A percentile compares a stretch with the other conserved stretches of the same genome.
phyloP scores from a whole-genome alignment of 2,329 filamentous ascomycete genomes.

The Arthrobotrys sphaeroides region DNA sequence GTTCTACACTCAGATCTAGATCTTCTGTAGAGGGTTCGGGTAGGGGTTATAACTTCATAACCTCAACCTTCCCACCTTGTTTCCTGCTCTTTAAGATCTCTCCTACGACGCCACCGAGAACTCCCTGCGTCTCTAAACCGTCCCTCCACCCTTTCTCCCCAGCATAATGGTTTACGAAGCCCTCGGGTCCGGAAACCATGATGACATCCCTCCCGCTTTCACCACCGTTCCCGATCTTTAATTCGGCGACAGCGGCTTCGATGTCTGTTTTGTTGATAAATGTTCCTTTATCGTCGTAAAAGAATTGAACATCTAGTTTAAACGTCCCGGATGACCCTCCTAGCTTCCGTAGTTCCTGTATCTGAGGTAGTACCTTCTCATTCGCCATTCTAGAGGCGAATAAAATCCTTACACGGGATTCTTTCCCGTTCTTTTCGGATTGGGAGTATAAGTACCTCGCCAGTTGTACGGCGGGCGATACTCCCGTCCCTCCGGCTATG shows the following conservation, averaged over 20 bases:
- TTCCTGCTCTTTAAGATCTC: conserved; percentile 66
- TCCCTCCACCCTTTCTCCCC: conserved; percentile 79
- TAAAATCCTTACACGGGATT: conserved; percentile 72
- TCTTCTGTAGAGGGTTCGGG: too few species aligned
- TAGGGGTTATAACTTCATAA: conserved; percentile 59
- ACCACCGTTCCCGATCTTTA: conserved; percentile 60
- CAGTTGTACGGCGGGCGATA: conserved; percentile 87
- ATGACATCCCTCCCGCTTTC: conserved; percentile 71
- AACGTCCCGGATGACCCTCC: conserved; percentile 68
- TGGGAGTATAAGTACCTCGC: conserved; percentile 70
- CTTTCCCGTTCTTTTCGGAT: conserved; percentile 56
- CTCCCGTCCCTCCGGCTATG: conserved; percentile 89
- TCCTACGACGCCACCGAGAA: conserved; percentile 74
- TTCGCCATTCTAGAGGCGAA: conserved; percentile 71
- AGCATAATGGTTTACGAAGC: conserved; percentile 82
- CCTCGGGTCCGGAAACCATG: conserved; percentile 89
- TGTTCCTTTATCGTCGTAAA: conserved; percentile 49
- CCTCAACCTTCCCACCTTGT: conserved; percentile 30
- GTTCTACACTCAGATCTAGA: too few species aligned
- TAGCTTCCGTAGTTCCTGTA: conserved; percentile 71
- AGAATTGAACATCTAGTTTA: conserved; percentile 70
- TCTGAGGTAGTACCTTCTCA: conserved; percentile 63
- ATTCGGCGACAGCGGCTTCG: conserved; percentile 68
- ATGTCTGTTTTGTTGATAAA: conserved; percentile 80
- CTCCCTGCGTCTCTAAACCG: conserved; percentile 78